Evolutionary conservation across 176 grass and related monocot genomes (phyloP).

Genomic region (Triticum timopheevii): DNA sequence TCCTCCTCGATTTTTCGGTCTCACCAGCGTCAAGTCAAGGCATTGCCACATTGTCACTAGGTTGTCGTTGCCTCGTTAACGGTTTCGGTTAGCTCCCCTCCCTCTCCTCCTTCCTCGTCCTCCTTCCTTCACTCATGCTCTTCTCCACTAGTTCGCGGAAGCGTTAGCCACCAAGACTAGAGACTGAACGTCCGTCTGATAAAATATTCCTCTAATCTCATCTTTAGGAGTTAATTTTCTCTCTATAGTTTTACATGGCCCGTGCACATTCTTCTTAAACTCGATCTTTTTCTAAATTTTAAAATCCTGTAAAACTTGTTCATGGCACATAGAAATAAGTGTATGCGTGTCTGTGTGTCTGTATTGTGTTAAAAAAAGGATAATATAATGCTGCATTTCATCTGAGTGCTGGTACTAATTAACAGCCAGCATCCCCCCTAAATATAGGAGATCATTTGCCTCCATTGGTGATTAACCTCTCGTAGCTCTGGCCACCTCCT

Average conservation of each 20-base stretch:
- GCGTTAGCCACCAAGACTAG: not conserved
- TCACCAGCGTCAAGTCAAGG: too few relatives aligned
- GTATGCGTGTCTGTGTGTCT: too few relatives aligned
- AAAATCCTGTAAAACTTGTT: too few relatives aligned
- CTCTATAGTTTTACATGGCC: too few relatives aligned
- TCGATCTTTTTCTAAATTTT: too few relatives aligned
- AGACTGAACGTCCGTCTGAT: not conserved
- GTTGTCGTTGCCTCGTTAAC: too few relatives aligned
- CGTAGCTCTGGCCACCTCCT: not conserved
- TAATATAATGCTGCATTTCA: not conserved
- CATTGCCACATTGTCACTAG: too few relatives aligned
- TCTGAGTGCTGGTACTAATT: not conserved
- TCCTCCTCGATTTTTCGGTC: too few relatives aligned
- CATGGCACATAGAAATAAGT: too few relatives aligned
- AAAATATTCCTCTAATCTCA: not conserved
- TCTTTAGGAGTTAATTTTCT: not conserved
- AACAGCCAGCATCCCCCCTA: slow-evolving; percentile 7
- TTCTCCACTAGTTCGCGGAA: too few relatives aligned
- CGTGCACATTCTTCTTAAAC: too few relatives aligned
- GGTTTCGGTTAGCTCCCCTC: not conserved
- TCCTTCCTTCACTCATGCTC: not conserved
- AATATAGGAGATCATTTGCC: slow-evolving; percentile 35
- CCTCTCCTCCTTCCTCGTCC: not conserved
- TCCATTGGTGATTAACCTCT: not conserved
- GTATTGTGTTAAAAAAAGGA: too few relatives aligned